Conservation (phyloP, 208 protist species). For the Porcisia hertigi region DNA sequence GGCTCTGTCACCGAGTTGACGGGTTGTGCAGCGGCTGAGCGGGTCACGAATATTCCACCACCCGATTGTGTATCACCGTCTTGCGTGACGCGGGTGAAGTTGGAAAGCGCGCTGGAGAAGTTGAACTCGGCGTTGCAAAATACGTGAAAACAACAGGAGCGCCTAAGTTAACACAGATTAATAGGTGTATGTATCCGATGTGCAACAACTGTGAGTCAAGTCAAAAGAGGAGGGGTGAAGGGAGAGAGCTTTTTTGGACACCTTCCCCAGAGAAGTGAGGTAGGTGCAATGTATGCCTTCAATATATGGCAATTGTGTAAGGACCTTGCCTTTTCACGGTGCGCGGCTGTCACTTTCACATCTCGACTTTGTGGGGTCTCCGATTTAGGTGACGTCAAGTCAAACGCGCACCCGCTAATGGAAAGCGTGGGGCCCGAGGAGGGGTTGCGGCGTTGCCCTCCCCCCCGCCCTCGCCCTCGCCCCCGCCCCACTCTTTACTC, state of each 20-base stretch:
- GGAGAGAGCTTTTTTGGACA: not conserved
- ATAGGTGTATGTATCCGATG: too few species aligned
- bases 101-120: constrained; percentile 34
- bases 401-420: not conserved
- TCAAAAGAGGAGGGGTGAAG: too few species aligned
- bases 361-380: not conserved
- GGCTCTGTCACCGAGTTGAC: not conserved
- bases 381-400: not conserved
- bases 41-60: not conserved
- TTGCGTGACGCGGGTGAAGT: constrained; percentile 7
- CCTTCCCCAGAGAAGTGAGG: not conserved
- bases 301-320: not conserved
- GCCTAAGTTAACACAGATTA: too few species aligned
- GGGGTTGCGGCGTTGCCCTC: not conserved
- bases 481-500: not conserved
- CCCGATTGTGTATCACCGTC: not conserved
- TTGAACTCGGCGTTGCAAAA: constrained; percentile 19
- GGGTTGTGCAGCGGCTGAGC: not conserved
- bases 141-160: not conserved
- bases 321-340: not conserved
- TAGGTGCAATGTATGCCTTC: not conserved
- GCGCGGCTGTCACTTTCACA: not conserved
- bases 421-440: not conserved
- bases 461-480: not conserved
- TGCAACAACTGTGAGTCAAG: not conserved